Percentiles rank a stretch among this genome's conserved stretches.
Conservation (phyloP, 1,284 basidiomycete genomes). For the Spongispora temasekensis region DNA sequence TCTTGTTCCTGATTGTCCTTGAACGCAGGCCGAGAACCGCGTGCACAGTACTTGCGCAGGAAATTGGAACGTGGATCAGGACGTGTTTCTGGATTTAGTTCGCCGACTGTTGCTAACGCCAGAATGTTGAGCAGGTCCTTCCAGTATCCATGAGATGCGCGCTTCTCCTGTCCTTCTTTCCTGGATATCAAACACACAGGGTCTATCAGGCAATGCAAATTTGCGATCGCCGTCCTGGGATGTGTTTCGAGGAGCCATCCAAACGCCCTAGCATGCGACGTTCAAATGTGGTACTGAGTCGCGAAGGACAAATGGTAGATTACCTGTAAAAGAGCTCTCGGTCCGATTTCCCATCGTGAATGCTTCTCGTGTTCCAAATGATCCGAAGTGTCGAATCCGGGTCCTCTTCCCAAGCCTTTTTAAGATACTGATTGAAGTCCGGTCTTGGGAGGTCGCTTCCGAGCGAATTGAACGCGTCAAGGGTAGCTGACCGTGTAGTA, state of each 20-base stretch:
- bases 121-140: conserved; percentile 69
- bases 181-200: conserved; percentile 43
- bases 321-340: conserved; percentile 56
- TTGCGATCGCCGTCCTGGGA: conserved; percentile 61
- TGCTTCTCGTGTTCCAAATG: conserved; percentile 63
- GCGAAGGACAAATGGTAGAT: conserved; percentile 13
- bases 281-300: neutral
- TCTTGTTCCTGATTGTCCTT: conserved; percentile 22
- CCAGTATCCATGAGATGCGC: conserved; percentile 60
- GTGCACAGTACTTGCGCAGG: conserved; percentile 34
- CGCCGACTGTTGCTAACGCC: conserved; percentile 49
- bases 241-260: conserved; percentile 67
- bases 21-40: conserved; percentile 14
- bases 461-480: conserved; percentile 54
- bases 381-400: conserved; percentile 52
- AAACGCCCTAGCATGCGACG: conserved; percentile 43
- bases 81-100: conserved; percentile 37
- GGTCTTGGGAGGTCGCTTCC: conserved; percentile 23
- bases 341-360: conserved; percentile 61
- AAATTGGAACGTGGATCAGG: conserved; percentile 23
- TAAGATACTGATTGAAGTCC: conserved; percentile 38
- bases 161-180: conserved; percentile 25
- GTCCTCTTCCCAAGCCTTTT: conserved; percentile 54
- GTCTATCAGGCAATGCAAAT: conserved; percentile 51
- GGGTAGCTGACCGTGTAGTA: conserved; percentile 48